Evolutionary conservation across 2,329 filamentous ascomycete genomes (phyloP).

Genomic region (Aureobasidium zeae): DNA sequence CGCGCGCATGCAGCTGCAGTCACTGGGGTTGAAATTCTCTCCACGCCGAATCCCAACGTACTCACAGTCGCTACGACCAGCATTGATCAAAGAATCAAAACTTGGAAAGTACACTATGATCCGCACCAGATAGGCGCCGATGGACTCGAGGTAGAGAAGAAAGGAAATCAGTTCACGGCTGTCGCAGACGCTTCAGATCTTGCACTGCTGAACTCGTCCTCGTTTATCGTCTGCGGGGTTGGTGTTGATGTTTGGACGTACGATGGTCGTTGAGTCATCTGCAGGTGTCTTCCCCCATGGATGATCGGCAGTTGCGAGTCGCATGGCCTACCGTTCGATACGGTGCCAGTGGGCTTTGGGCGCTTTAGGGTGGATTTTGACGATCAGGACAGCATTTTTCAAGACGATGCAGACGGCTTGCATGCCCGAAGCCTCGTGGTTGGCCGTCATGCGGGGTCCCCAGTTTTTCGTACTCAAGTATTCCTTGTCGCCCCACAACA

Average conservation of each 20-base stretch:
- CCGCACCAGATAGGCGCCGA: conserved; percentile 19
- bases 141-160: conserved; percentile 26
- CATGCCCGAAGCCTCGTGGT: background rate
- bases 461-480: too few species aligned
- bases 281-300: background rate
- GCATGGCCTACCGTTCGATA: conserved; percentile 1
- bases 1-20: conserved; percentile 64
- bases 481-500: too few species aligned
- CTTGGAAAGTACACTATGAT: conserved; percentile 35
- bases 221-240: conserved; percentile 39
- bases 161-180: conserved; percentile 33
- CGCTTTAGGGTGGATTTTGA: too few species aligned
- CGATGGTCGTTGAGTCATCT: conserved; percentile 1
- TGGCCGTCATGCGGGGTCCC: conserved; percentile 5
- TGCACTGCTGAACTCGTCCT: conserved; percentile 28
- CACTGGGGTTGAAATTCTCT: conserved; percentile 44
- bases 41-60: conserved; percentile 3
- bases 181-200: conserved; percentile 49
- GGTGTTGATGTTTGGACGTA: conserved; percentile 37
- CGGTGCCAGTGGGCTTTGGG: too few species aligned
- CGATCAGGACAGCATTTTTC: background rate
- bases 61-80: conserved; percentile 26
- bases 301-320: conserved; percentile 10
- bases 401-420: background rate
- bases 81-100: conserved; percentile 41